A percentile compares a stretch with the other conserved stretches of the same genome.
These are phyloP conservation scores for Quercus bicolor DNA, from an alignment of 306 rosid species.

Conservation along the genomic window DNA sequence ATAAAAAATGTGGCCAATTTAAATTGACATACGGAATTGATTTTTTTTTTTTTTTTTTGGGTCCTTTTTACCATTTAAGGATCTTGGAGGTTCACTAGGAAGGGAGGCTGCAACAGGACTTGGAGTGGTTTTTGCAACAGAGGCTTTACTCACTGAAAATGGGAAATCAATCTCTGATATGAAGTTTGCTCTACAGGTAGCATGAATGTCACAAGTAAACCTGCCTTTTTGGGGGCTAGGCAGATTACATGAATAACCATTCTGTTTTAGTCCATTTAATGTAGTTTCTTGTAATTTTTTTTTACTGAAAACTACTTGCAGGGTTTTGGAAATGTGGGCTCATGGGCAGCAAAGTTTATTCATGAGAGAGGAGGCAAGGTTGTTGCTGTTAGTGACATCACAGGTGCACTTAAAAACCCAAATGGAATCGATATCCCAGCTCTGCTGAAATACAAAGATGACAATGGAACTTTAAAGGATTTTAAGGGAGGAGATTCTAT, in stretches of 20 bases:
- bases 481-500: slow-evolving; percentile 50
- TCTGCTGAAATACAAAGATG: slow-evolving; percentile 45
- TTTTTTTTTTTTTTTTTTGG: neutral
- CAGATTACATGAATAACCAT: too few species aligned
- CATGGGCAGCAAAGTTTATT: slow-evolving; percentile 65
- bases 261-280: neutral
- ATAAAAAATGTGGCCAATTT: neutral
- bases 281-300: neutral
- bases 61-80: slow-evolving; percentile 28
- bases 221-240: neutral
- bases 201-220: neutral
- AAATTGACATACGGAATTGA: neutral
- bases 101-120: slow-evolving; percentile 76
- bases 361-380: slow-evolving; percentile 65
- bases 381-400: slow-evolving; percentile 68
- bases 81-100: slow-evolving; percentile 79
- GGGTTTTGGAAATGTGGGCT: slow-evolving; percentile 78
- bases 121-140: slow-evolving; percentile 58
- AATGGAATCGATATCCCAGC: slow-evolving; percentile 61
- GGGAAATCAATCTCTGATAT: slow-evolving; percentile 51
- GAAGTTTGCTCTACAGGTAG: slow-evolving; percentile 66
- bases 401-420: slow-evolving; percentile 57
- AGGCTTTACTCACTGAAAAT: slow-evolving; percentile 58
- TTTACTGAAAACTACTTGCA: slow-evolving; percentile 9
- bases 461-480: slow-evolving; percentile 32